phyloP scores from a whole-genome alignment of 169 alveolate genomes.

The Cryptosporidium viatorum region DNA sequence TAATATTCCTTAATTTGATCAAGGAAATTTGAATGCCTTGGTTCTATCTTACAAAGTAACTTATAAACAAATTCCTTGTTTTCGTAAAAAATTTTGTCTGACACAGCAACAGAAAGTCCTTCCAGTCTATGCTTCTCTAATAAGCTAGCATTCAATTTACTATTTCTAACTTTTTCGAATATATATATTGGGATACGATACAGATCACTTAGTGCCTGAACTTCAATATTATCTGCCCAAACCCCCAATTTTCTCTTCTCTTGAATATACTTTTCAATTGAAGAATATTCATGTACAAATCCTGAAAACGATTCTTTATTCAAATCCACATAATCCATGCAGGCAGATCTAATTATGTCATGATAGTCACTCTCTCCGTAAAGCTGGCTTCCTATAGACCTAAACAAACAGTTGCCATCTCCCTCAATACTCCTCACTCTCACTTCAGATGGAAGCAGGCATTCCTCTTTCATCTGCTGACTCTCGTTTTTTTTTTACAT shows the following conservation, averaged over 20 bases:
- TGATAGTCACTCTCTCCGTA: constrained; percentile 80
- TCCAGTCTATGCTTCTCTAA: neutral
- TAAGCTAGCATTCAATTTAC: neutral
- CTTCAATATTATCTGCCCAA: constrained; percentile 88
- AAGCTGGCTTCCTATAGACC: constrained; percentile 83
- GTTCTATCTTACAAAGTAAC: constrained; percentile 30
- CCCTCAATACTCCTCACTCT: constrained; percentile 67
- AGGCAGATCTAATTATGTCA: constrained; percentile 77
- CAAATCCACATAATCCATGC: constrained; percentile 78
- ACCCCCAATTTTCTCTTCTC: constrained; percentile 78
- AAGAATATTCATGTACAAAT: constrained; percentile 85
- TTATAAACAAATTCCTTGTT: constrained; percentile 4
- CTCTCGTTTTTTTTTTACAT: neutral
- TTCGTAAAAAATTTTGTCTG: neutral
- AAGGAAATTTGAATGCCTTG: neutral
- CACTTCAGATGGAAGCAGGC: constrained; percentile 14
- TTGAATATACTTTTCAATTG: constrained; percentile 82
- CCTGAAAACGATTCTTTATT: constrained; percentile 78
- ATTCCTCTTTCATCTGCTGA: constrained; percentile 30
- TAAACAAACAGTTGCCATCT: constrained; percentile 87
- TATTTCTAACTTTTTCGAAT: neutral
- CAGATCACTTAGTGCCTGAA: constrained; percentile 80
- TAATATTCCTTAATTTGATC: neutral
- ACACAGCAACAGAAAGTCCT: neutral
- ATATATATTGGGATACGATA: constrained; percentile 54